Percentiles rank a stretch among this genome's conserved stretches.
Evolutionary conservation across 345 rosid genomes (phyloP).

Genomic region (Eucalyptus microcorys): DNA sequence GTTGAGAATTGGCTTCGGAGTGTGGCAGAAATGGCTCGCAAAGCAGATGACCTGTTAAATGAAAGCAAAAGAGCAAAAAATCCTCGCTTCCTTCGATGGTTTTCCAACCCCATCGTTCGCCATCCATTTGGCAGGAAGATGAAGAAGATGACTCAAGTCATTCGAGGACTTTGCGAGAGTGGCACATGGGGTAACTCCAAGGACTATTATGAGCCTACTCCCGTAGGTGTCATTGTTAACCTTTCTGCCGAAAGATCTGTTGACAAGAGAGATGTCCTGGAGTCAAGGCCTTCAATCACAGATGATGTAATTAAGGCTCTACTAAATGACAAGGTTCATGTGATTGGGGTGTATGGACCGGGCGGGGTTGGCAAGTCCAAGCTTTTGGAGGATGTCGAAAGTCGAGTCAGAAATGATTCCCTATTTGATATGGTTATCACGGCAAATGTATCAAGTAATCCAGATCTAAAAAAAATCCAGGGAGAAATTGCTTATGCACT

Average conservation of each 20-base stretch:
- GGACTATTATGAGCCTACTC: neutral
- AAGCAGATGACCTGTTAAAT: too few species aligned
- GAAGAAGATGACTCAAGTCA: too few species aligned
- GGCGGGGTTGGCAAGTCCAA: neutral
- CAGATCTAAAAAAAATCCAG: neutral
- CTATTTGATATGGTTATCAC: neutral
- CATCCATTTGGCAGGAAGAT: too few species aligned
- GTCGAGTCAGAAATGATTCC: neutral
- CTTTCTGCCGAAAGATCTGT: too few species aligned
- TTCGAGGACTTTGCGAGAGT: too few species aligned
- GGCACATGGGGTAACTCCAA: too few species aligned
- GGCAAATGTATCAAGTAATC: neutral
- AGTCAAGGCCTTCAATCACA: fast-evolving
- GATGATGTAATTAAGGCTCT: neutral
- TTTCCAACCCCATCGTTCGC: too few species aligned
- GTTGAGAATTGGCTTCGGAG: too few species aligned
- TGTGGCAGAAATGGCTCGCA: too few species aligned
- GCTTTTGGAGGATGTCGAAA: neutral
- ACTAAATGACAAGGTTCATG: neutral
- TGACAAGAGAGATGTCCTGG: neutral
- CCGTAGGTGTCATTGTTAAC: too few species aligned
- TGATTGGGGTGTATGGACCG: neutral
- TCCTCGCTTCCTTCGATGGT: too few species aligned
- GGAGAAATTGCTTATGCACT: neutral
- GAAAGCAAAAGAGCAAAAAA: too few species aligned